Conservation (phyloP, 2,329 filamentous ascomycete species). For the Cladosporium sp. region DNA sequence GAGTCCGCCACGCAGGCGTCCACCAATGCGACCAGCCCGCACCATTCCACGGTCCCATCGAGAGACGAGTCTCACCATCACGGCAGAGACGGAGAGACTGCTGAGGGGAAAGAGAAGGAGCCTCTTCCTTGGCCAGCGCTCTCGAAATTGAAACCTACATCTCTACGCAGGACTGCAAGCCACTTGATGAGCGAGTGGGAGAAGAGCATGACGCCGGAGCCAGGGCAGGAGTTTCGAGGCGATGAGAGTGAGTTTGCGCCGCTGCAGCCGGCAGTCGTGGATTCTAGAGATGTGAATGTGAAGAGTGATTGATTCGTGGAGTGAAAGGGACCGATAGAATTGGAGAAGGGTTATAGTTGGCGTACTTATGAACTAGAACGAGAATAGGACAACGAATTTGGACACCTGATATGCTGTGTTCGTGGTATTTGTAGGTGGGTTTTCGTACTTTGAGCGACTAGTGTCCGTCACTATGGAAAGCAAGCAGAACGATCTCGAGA, state of each 20-base stretch:
- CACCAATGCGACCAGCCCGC: conserved; percentile 15
- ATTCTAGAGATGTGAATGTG: not conserved
- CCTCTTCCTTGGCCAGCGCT: conserved; percentile 68
- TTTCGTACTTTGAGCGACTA: not conserved
- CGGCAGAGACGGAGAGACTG: conserved; percentile 1
- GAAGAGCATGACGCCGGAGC: conserved; percentile 60
- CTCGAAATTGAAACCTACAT: conserved; percentile 71
- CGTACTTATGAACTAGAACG: conserved; percentile 5
- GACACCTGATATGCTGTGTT: not conserved
- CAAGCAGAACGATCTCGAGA: not conserved
- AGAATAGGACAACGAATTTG: conserved; percentile 5
- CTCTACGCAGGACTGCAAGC: conserved; percentile 79
- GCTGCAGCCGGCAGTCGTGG: not conserved
- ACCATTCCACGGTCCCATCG: conserved; percentile 25
- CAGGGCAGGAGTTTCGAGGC: conserved; percentile 21
- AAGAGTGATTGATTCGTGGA: conserved; percentile 5
- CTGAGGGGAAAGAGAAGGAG: conserved; percentile 39
- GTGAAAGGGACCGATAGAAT: not conserved
- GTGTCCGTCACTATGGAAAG: not conserved
- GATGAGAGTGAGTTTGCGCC: conserved; percentile 19
- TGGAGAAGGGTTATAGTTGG: not conserved
- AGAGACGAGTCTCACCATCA: conserved; percentile 24
- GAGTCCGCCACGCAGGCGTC: conserved; percentile 16
- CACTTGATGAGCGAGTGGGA: conserved; percentile 92
- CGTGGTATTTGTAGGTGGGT: not conserved